These are phyloP conservation scores for Umbelopsis sp. DNA, from an alignment of 192 early-diverging fungal genomes.

Conservation along the genomic window DNA sequence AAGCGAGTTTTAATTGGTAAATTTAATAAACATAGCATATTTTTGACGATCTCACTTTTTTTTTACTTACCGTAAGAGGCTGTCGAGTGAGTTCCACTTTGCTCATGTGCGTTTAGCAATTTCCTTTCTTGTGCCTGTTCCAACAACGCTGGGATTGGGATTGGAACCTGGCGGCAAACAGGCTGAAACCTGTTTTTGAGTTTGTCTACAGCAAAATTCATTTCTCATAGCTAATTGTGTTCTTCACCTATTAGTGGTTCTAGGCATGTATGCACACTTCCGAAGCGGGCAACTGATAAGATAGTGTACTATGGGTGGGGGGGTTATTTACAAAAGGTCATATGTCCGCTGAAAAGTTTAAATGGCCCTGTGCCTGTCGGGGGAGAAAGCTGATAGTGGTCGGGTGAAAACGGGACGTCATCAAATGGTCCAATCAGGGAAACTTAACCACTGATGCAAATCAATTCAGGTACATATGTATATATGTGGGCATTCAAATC, in stretches of 20 bases:
- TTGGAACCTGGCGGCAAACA: no score
- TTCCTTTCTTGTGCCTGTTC: background rate
- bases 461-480: background rate
- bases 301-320: background rate
- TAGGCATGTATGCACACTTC: background rate
- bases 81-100: background rate
- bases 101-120: background rate
- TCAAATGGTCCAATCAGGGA: background rate
- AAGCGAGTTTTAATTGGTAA: background rate
- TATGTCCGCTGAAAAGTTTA: conserved; percentile 3
- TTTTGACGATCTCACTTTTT: no score
- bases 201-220: background rate
- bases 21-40: background rate
- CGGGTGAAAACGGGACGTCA: conserved; percentile 17
- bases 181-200: background rate
- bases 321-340: conserved; percentile 4
- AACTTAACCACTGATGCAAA: no score
- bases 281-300: conserved; percentile 17
- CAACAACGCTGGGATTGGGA: no score
- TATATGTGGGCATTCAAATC: no score
- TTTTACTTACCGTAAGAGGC: background rate
- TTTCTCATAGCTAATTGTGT: no score
- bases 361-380: background rate
- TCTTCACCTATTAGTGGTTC: no score
- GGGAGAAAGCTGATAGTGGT: background rate